These are phyloP conservation scores for Podospora fimiseda DNA, from an alignment of 495 filamentous ascomycete genomes.

Conservation along the genomic window DNA sequence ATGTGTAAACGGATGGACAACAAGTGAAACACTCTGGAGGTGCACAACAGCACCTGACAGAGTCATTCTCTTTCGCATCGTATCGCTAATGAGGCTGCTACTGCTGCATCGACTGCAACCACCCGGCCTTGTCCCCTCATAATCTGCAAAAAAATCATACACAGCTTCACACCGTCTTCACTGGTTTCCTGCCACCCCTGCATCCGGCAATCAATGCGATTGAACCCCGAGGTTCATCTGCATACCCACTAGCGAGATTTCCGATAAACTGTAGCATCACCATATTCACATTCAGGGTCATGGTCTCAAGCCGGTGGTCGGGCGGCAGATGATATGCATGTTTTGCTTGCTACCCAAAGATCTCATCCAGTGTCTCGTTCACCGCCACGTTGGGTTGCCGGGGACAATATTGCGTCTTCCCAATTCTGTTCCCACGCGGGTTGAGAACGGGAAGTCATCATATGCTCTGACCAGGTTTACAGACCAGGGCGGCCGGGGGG, in stretches of 20 bases:
- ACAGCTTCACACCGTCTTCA: neutral
- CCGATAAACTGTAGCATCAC: constrained; percentile 9
- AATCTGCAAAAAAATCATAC: constrained; percentile 4
- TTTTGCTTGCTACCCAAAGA: constrained; percentile 33
- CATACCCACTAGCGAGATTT: too few relatives aligned
- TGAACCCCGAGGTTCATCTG: constrained; percentile 6
- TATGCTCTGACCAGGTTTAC: constrained; percentile 19
- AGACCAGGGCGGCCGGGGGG: constrained; percentile 8
- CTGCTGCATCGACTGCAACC: constrained; percentile 7
- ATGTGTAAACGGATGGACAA: constrained; percentile 21
- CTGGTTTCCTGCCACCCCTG: constrained; percentile 1
- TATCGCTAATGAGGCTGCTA: constrained; percentile 5
- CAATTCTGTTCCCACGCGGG: constrained; percentile 15
- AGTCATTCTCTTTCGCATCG: constrained; percentile 14
- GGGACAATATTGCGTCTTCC: constrained; percentile 18
- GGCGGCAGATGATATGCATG: constrained; percentile 31
- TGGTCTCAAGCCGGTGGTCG: constrained; percentile 22
- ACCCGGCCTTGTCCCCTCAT: neutral
- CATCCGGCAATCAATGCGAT: constrained; percentile 4
- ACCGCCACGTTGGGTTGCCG: constrained; percentile 31
- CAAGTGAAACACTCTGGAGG: constrained; percentile 19
- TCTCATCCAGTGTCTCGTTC: constrained; percentile 27
- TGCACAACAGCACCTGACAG: constrained; percentile 16
- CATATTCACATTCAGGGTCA: constrained; percentile 21
- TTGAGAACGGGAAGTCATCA: constrained; percentile 24